Base-by-base conservation (phyloP, 2,329 filamentous ascomycete species). In the Dothideomycetes sp. region DNA sequence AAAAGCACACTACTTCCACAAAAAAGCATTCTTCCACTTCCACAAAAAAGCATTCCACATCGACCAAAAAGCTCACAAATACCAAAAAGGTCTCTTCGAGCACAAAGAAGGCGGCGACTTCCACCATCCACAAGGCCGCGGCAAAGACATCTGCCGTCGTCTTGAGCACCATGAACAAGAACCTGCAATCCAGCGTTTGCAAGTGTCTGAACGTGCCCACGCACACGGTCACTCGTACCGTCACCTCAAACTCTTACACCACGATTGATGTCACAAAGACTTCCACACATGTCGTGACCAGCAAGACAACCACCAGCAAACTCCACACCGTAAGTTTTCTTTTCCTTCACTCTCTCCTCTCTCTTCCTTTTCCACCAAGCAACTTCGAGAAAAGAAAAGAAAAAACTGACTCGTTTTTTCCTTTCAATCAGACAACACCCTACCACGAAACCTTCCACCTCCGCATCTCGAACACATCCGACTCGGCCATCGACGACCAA, bases 141-240 rank as follows among this genome's bases (percentile, higher is more conserved):
- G 22, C 22, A 24, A 11, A 7, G 22, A 11, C 22, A 24, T 24
- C 22, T 24, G 7, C 37, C 12, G 11, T 23, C 11, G 28, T 18
- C 11, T 40, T 40, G 22, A 40, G 33, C n/a, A 29, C 28, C 3
- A 15, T 40, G 10, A 40, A 40, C 22, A 40, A 32, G 11, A 29
- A 28, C 15, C 37, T 32, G 22, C 37, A 40, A n/a, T 32, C 37
- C n/a, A 27, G 28, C 29, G 33, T 40, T 4, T 46, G 45, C 18
- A 37, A 33, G 12, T 46, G 45, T 23, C 33, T 46, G 32, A 27
- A 35, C 11, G 43, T 46, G 5, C 45, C 45, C 3, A 46, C 45
- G 9, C 41, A 41, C 1, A 41, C 36, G 3, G 13, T 40, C 16
- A 40, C 37, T 11, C 32, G 29, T 16, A 40, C n/a, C 8, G 12